A percentile compares a stretch with the other conserved stretches of the same genome.
phyloP scores from a whole-genome alignment of 352 stramenopile species.

The Ochromonadaceae sp. region DNA sequence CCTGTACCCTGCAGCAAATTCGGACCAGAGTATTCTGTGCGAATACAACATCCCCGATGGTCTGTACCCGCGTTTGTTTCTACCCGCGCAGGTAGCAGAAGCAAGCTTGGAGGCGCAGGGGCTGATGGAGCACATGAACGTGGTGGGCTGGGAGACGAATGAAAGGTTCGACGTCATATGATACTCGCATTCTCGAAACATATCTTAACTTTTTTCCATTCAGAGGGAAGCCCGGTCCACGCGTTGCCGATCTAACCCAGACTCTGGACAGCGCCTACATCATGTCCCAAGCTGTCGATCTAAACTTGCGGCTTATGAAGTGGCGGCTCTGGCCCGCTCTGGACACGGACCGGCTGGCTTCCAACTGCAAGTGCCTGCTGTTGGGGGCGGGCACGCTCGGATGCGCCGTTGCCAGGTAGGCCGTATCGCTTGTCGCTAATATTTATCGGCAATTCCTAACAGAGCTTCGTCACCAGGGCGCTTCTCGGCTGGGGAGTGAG shows the following conservation, averaged over 20 bases:
- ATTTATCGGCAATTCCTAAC: too few species aligned
- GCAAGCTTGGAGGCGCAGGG: too few species aligned
- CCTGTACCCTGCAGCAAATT: too few species aligned
- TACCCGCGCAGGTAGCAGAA: too few species aligned
- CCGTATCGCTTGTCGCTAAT: background rate
- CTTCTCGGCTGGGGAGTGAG: slow-evolving; percentile 94
- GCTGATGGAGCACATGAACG: too few species aligned
- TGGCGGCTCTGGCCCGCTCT: slow-evolving; percentile 88
- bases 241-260: slow-evolving; percentile 25
- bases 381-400: slow-evolving; percentile 79
- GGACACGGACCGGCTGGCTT: slow-evolving; percentile 65
- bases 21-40: too few species aligned
- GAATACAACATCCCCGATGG: too few species aligned
- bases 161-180: background rate
- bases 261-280: slow-evolving; percentile 48
- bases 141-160: slow-evolving; percentile 35
- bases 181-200: background rate
- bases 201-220: background rate
- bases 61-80: too few species aligned
- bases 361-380: slow-evolving; percentile 82
- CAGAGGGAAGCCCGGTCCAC: slow-evolving; percentile 28
- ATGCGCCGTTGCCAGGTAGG: slow-evolving; percentile 74
- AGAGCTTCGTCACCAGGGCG: too few species aligned
- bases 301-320: slow-evolving; percentile 98
- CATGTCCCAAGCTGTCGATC: slow-evolving; percentile 81